Evolutionary conservation across 192 early-diverging fungal species (phyloP), one percentile per base, ranked within the genome.

Genomic region (Coemansia furcata): DNA sequence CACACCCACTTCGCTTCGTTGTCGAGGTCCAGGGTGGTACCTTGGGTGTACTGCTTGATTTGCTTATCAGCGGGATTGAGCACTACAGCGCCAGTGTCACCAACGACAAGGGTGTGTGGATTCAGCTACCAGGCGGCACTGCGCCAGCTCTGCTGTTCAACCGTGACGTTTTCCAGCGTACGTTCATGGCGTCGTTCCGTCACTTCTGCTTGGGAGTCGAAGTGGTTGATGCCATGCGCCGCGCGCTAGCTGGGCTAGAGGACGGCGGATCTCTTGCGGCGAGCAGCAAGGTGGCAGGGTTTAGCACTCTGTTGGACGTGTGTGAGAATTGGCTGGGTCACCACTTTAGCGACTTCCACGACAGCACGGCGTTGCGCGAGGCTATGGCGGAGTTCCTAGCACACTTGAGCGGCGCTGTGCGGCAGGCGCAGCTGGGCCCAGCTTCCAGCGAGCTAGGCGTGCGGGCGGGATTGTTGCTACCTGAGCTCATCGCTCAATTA

Each of bases 1-100:
- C 59, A 0, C 61, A 69, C 32, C 54, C 68, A 19, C 29, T 78
- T 62, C 57, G 76, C 10, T 74, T 85, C 19, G 71, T 84, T 4
- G 90, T 86, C 6, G 74, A 86, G 33, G 86, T 91, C 11, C 87
- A 89, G 39, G 88, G 87, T 29, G 90, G 89, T 5, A 86, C 86
- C 9, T 55, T 90, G 23, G 73, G 83, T 14, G 52, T 70, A 8
- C 60, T 91, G 37, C 68, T 91, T 44, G 85, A 90, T 19, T 66
- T 89, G 14, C 73, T 88, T 6, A 75, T 89, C 17, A 78, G 87
- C 63, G 90, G 89, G 0, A 76, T 89, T 1, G 83, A 74, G 50
- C 78, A 81, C 15, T 68, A 68, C 47, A 72, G 71, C 30, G 49
- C 68, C 9, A 62, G 67, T 8, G 69, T 86, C 21, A 67, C 76